phyloP scores from a whole-genome alignment of 495 filamentous ascomycete species.

The Daldinia vernicosa region DNA sequence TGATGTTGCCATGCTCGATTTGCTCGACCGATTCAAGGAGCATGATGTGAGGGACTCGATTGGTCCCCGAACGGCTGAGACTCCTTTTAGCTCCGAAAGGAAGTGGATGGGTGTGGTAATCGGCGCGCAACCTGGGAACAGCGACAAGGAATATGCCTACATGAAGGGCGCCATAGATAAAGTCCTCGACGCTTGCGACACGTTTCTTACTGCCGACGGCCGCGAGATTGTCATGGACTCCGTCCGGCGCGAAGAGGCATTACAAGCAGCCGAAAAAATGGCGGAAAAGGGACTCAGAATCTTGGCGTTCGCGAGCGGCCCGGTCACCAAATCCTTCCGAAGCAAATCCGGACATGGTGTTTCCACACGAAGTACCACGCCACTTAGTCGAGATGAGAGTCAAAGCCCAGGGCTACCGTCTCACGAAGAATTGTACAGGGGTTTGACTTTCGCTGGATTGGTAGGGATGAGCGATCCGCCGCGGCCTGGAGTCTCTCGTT shows the following conservation, averaged over 20 bases:
- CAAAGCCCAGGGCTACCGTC: constrained; percentile 55
- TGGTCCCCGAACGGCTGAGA: constrained; percentile 79
- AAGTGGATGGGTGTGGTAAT: constrained; percentile 99
- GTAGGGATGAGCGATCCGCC: constrained; percentile 98
- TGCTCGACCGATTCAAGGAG: constrained; percentile 88
- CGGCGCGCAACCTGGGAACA: constrained; percentile 62
- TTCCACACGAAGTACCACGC: constrained; percentile 44
- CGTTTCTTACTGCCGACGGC: constrained; percentile 86
- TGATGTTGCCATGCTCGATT: constrained; percentile 92
- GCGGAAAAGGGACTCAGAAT: constrained; percentile 91
- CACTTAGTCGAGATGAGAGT: constrained; percentile 44
- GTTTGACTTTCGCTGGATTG: constrained; percentile 87
- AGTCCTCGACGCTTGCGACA: constrained; percentile 85
- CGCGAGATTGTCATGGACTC: constrained; percentile 88
- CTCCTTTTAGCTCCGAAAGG: constrained; percentile 93
- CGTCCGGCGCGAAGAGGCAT: constrained; percentile 72
- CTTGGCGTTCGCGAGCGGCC: constrained; percentile 88
- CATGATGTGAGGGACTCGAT: constrained; percentile 88
- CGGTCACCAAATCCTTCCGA: constrained; percentile 51
- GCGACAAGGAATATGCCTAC: constrained; percentile 77
- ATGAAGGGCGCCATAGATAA: constrained; percentile 95
- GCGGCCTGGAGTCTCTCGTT: constrained; percentile 83
- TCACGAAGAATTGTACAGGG: constrained; percentile 78
- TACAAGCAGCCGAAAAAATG: constrained; percentile 88
- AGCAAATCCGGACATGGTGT: constrained; percentile 41